A percentile compares a stretch with the other conserved stretches of the same genome.
phyloP scores from a whole-genome alignment of 306 rosid genomes.

The Castanea sativa region DNA sequence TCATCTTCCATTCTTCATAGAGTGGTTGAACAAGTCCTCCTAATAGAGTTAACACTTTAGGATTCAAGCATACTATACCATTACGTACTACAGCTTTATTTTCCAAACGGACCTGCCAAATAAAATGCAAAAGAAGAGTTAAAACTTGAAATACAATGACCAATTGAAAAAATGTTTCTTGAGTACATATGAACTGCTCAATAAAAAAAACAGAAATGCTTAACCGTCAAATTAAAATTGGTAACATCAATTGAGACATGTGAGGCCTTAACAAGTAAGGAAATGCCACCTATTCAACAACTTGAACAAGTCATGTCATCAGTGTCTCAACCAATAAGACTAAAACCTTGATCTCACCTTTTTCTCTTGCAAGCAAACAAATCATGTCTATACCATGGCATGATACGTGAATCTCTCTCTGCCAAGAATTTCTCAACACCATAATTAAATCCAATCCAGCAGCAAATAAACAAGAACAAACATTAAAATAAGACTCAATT shows the following conservation, averaged over 20 bases:
- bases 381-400: neutral
- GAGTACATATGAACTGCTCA: neutral
- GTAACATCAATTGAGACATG: neutral
- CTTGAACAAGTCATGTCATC: neutral
- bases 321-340: neutral
- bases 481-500: too few species aligned
- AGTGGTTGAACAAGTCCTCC: slow-evolving; percentile 87
- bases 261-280: neutral
- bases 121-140: slow-evolving; percentile 18
- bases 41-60: slow-evolving; percentile 60
- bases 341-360: neutral
- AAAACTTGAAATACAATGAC: neutral
- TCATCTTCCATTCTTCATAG: slow-evolving; percentile 93
- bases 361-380: neutral
- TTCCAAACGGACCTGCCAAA: slow-evolving; percentile 73
- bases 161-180: neutral
- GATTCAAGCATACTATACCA: slow-evolving; percentile 70
- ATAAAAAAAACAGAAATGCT: neutral
- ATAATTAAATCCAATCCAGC: neutral
- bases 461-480: too few species aligned
- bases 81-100: slow-evolving; percentile 57
- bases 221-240: neutral
- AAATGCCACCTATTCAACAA: neutral
- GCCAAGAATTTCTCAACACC: neutral
- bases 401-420: neutral